These are phyloP conservation scores for Apophysomyces ossiformis DNA, from an alignment of 371 early-diverging fungal genomes.

Conservation along the genomic window DNA sequence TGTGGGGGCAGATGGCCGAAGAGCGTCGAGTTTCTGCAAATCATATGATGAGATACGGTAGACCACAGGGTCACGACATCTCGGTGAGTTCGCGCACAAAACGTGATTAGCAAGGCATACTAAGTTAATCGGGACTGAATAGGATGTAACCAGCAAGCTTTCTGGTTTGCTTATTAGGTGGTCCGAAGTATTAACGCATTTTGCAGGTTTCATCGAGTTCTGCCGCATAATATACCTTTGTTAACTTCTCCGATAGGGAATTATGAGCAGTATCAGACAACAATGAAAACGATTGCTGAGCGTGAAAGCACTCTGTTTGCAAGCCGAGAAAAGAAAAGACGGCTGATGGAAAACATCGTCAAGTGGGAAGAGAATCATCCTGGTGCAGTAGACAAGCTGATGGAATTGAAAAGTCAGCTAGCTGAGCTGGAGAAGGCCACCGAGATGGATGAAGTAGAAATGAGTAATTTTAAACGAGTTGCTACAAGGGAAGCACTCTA, in stretches of 20 bases:
- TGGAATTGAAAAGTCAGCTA: slow-evolving; percentile 36
- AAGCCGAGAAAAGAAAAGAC: slow-evolving; percentile 35
- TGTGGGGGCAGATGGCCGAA: slow-evolving; percentile 35
- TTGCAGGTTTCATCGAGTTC: slow-evolving; percentile 25
- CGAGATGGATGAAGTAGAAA: slow-evolving; percentile 34
- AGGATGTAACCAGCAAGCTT: background rate
- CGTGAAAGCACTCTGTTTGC: slow-evolving; percentile 32
- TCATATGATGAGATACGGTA: slow-evolving; percentile 41
- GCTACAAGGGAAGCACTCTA: slow-evolving; percentile 48
- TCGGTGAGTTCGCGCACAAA: slow-evolving; percentile 29
- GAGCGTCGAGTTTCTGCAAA: slow-evolving; percentile 37
- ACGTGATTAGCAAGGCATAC: background rate
- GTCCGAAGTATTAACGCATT: slow-evolving; percentile 37
- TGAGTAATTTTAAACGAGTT: slow-evolving; percentile 45
- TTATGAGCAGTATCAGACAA: slow-evolving; percentile 44
- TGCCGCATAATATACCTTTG: background rate
- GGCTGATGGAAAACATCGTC: slow-evolving; percentile 35
- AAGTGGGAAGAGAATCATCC: slow-evolving; percentile 30
- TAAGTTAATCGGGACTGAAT: background rate
- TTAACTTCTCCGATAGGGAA: slow-evolving; percentile 13
- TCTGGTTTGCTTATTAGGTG: slow-evolving; percentile 29
- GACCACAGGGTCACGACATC: slow-evolving; percentile 41
- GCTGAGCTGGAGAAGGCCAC: slow-evolving; percentile 29
- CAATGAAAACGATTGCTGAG: slow-evolving; percentile 39
- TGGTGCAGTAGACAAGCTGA: slow-evolving; percentile 34